These are phyloP conservation scores for Truncatella angustata DNA, from an alignment of 2,329 filamentous ascomycete species.

Conservation along the genomic window DNA sequence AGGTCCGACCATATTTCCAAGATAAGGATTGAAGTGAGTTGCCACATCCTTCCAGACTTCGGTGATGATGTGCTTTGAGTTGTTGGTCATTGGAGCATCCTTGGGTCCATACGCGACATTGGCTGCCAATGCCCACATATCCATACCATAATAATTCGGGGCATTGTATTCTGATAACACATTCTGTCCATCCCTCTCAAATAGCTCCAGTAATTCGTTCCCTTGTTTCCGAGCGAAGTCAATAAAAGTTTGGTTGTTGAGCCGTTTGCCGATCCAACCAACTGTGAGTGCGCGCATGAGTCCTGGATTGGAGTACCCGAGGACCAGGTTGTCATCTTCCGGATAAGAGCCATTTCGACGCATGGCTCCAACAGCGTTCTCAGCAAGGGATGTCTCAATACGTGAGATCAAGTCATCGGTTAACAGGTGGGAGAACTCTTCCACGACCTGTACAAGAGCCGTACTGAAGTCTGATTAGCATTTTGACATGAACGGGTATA, in stretches of 20 bases:
- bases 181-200: slow-evolving; percentile 19
- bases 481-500: neutral
- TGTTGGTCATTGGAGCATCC: slow-evolving; percentile 27
- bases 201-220: slow-evolving; percentile 26
- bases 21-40: slow-evolving; percentile 33
- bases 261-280: slow-evolving; percentile 39
- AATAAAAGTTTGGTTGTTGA: slow-evolving; percentile 33
- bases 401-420: slow-evolving; percentile 27
- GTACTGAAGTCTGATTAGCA: slow-evolving; percentile 19
- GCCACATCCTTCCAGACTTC: slow-evolving; percentile 34
- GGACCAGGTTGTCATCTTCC: slow-evolving; percentile 34
- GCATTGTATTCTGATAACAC: slow-evolving; percentile 37
- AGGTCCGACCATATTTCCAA: slow-evolving; percentile 33
- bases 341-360: slow-evolving; percentile 38
- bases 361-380: slow-evolving; percentile 36
- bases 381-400: slow-evolving; percentile 35
- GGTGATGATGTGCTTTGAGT: slow-evolving; percentile 26
- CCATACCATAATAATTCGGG: slow-evolving; percentile 40
- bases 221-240: slow-evolving; percentile 35
- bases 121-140: slow-evolving; percentile 37
- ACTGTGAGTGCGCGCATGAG: slow-evolving; percentile 38
- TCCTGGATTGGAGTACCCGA: slow-evolving; percentile 39
- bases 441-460: slow-evolving; percentile 33
- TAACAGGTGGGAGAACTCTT: slow-evolving; percentile 31
- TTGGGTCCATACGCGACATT: slow-evolving; percentile 34